Base-by-base conservation (phyloP, 192 early-diverging fungal species). In the Backusella mclennaniae region DNA sequence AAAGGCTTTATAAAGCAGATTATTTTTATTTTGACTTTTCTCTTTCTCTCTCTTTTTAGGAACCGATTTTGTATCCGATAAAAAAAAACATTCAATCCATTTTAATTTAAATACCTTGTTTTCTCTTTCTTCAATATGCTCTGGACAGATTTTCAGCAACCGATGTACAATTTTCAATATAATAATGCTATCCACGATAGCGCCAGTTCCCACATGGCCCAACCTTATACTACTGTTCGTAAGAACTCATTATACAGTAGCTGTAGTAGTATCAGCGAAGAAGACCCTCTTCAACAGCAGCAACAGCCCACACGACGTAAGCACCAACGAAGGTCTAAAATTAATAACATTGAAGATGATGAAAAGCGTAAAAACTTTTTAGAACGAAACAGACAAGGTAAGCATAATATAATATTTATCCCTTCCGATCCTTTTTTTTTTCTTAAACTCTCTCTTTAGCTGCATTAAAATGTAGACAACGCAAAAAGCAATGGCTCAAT, bases 401-500 rank as follows among this genome's bases (percentile, higher is more conserved):
- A 74, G 19, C 6, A 49, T 49, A 56, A 14, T 44, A 15, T 44
- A 44, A 15, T 11, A 71, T 38, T 6, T 71, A 79, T 52, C 31
- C 33, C 2, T 33, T 33, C 33, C 33, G 3, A 39, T 66, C 4
- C 19, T 17, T 73, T 12, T 12, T 75, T 79, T 4, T 59, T 29
- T 42, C 14, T 29, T 49, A 67, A 36, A 17, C 59, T 42, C 23
- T 77, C n/a, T 67, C 31, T 14, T 26, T 80, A 84, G 96, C 96
- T 44, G 96, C 96, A 0, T 84, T 94, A 17, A 96, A 97, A 85
- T 97, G 96, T 77, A 89, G 96, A 29, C 95, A 95, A 76, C 92
- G 95, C 70, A 97, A 97, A 82, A 97, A 97, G 84, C 88, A 94
- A 79, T 96, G 95, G 95, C 86, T 97, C 31, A 84, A 89, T 71